Conservation (phyloP, 2,329 filamentous ascomycete genomes). For the Alternaria brassicae region DNA sequence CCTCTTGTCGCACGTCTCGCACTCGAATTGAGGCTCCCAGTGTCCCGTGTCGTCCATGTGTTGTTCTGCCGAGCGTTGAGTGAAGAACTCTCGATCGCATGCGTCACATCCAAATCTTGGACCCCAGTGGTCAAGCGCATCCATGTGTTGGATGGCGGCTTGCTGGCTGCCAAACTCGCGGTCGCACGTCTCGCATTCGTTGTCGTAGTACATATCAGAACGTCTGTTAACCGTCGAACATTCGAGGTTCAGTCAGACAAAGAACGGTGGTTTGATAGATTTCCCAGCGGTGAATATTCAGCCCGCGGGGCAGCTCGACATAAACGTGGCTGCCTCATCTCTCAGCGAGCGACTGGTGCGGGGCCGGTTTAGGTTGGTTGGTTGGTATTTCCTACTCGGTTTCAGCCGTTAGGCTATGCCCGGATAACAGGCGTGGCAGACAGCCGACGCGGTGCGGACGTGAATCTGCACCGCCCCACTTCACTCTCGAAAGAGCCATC, state of each 20-base stretch:
- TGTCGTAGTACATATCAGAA: slow-evolving; percentile 1
- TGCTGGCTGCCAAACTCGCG: slow-evolving; percentile 6
- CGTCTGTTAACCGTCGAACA: neutral
- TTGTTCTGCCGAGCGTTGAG: slow-evolving; percentile 10
- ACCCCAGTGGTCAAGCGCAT: neutral
- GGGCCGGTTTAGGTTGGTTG: too few species aligned
- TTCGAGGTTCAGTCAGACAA: neutral
- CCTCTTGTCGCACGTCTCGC: slow-evolving; percentile 1
- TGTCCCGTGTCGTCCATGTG: slow-evolving; percentile 19
- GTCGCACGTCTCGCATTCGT: slow-evolving; percentile 21
- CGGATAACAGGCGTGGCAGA: neutral
- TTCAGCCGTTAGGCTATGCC: neutral
- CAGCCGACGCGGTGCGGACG: neutral
- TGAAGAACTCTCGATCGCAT: slow-evolving; percentile 18
- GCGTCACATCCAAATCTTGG: neutral
- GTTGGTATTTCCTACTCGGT: neutral
- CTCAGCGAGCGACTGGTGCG: too few species aligned
- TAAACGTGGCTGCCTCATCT: neutral
- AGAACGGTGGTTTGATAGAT: too few species aligned
- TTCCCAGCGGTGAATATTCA: neutral
- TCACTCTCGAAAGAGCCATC: too few species aligned
- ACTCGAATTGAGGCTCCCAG: slow-evolving; percentile 1
- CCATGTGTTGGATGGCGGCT: neutral
- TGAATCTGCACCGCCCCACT: neutral
- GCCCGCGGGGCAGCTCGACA: neutral